These are phyloP conservation scores for Xerocomus potaroensis DNA, from an alignment of 768 basidiomycete genomes.

Conservation along the genomic window DNA sequence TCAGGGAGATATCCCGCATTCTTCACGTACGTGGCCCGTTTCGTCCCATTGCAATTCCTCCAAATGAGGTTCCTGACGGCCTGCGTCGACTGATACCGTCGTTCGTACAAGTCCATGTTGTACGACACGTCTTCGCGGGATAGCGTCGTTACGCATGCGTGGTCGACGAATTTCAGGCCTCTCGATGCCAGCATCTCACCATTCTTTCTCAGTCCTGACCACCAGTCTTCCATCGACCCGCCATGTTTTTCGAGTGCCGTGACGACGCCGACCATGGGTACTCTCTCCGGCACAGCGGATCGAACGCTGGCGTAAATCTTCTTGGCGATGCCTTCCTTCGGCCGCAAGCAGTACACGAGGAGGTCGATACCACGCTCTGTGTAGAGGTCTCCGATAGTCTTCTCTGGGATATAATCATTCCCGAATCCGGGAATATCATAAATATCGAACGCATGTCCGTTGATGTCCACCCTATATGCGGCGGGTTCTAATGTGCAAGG, in stretches of 20 bases:
- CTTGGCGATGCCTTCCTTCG: constrained; percentile 27
- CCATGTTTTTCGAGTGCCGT: constrained; percentile 35
- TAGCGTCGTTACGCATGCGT: constrained; percentile 41
- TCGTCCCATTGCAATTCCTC: constrained; percentile 29
- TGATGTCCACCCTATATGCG: constrained; percentile 27
- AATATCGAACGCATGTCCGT: constrained; percentile 29
- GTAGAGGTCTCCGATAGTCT: constrained; percentile 27
- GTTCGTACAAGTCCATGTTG: constrained; percentile 31
- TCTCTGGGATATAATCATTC: constrained; percentile 18
- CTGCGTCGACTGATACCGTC: constrained; percentile 27
- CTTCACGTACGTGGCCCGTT: constrained; percentile 28
- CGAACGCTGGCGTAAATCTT: constrained; percentile 24
- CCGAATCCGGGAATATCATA: constrained; percentile 30
- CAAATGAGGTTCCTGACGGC: constrained; percentile 24
- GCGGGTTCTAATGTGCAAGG: constrained; percentile 23
- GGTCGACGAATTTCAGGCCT: constrained; percentile 35
- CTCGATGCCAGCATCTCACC: constrained; percentile 30
- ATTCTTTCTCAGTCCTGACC: constrained; percentile 30
- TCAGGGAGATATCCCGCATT: constrained; percentile 28
- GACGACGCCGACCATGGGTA: constrained; percentile 37
- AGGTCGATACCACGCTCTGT: constrained; percentile 29
- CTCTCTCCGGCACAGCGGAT: constrained; percentile 28
- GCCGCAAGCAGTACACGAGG: constrained; percentile 28
- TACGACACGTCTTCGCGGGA: constrained; percentile 29
- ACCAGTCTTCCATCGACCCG: constrained; percentile 31